These are phyloP conservation scores for Ceraceosorus bombacis DNA, from an alignment of 1,284 basidiomycete species.

Conservation along the genomic window DNA sequence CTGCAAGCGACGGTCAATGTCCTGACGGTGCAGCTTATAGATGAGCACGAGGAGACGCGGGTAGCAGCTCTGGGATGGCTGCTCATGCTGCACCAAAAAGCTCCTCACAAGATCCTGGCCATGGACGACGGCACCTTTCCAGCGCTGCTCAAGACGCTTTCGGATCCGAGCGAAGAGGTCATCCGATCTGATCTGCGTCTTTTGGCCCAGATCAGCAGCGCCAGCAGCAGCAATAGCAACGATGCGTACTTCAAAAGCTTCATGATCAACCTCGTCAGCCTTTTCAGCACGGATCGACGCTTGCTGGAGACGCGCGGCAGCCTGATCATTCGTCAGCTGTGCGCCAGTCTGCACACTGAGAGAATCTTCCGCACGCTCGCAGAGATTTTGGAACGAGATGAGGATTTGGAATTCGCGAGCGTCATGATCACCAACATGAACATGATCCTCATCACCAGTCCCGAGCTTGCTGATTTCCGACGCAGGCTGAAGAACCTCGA, in stretches of 20 bases:
- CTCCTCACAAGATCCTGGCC: constrained; percentile 89
- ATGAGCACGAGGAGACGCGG: constrained; percentile 90
- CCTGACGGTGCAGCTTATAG: constrained; percentile 84
- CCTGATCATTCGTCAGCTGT: constrained; percentile 90
- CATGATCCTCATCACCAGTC: constrained; percentile 91
- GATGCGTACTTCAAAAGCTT: constrained; percentile 92
- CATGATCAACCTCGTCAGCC: constrained; percentile 85
- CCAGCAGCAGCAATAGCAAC: constrained; percentile 89
- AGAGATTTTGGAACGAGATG: constrained; percentile 94
- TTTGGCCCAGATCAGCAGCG: constrained; percentile 83
- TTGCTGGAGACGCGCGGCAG: constrained; percentile 86
- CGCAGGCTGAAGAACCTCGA: constrained; percentile 86
- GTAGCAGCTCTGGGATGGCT: constrained; percentile 96
- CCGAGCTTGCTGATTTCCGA: constrained; percentile 87
- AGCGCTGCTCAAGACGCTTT: constrained; percentile 86
- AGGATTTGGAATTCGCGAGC: constrained; percentile 95
- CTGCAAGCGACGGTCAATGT: constrained; percentile 86
- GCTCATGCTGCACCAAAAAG: constrained; percentile 96
- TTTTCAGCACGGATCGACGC: constrained; percentile 89
- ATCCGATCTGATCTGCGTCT: constrained; percentile 93
- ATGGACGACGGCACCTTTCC: constrained; percentile 97
- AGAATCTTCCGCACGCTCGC: constrained; percentile 91
- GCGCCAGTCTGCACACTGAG: constrained; percentile 88
- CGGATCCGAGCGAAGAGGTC: constrained; percentile 93
- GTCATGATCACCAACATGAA: constrained; percentile 96